Percentiles rank a stretch among this genome's conserved stretches.
Conservation (phyloP, 768 basidiomycete genomes). For the Kockovaella imperatae region DNA sequence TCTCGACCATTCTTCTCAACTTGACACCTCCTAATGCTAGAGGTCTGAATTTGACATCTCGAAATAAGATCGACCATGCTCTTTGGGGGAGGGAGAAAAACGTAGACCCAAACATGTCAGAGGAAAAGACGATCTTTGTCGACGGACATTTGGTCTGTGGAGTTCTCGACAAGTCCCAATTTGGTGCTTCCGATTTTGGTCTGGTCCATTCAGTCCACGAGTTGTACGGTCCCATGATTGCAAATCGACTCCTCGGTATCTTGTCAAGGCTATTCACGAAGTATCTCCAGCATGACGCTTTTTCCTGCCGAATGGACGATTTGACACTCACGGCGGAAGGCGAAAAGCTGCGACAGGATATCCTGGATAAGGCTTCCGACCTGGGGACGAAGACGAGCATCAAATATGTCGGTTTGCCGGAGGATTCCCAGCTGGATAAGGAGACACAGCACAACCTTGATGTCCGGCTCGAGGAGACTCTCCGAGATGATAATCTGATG, state of each 20-base stretch:
- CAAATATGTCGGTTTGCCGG: constrained; percentile 55
- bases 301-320: constrained; percentile 99
- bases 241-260: constrained; percentile 84
- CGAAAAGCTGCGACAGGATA: constrained; percentile 59
- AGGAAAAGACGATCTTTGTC: constrained; percentile 81
- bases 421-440: constrained; percentile 47
- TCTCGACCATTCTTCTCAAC: constrained; percentile 88
- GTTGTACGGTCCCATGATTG: constrained; percentile 79
- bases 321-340: constrained; percentile 77
- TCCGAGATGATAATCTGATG: constrained; percentile 95
- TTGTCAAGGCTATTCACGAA: constrained; percentile 93
- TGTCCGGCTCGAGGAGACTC: constrained; percentile 73
- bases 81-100: constrained; percentile 55
- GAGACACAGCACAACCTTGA: constrained; percentile 43
- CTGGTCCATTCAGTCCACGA: constrained; percentile 96
- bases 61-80: constrained; percentile 79
- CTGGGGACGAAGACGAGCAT: constrained; percentile 82
- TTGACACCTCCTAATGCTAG: constrained; percentile 70
- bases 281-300: constrained; percentile 90
- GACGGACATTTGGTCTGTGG: constrained; percentile 90
- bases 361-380: constrained; percentile 60
- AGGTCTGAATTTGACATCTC: constrained; percentile 75
- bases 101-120: constrained; percentile 56
- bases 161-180: constrained; percentile 92
- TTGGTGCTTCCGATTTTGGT: constrained; percentile 91